Conservation (phyloP, 495 filamentous ascomycete species). For the Platismatia glauca region DNA sequence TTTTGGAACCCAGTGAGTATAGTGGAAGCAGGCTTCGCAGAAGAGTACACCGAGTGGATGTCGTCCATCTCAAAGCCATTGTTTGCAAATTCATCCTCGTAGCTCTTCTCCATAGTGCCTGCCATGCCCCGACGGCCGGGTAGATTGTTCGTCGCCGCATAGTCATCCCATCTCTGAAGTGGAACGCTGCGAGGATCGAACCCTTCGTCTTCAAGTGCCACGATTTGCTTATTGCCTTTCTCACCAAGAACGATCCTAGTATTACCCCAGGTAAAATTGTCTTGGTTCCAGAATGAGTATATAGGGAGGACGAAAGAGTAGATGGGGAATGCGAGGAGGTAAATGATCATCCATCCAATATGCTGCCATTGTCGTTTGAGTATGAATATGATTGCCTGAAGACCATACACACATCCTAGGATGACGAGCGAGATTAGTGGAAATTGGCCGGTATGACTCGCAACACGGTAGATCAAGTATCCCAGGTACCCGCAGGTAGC, state of each 20-base stretch:
- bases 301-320: constrained; percentile 86
- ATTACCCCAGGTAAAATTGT: constrained; percentile 97
- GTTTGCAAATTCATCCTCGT: constrained; percentile 33
- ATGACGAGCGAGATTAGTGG: constrained; percentile 81
- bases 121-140: constrained; percentile 75
- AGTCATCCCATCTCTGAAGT: constrained; percentile 94
- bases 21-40: constrained; percentile 83
- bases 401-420: constrained; percentile 84
- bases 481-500: constrained; percentile 83
- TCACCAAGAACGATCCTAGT: constrained; percentile 95
- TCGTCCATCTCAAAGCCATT: constrained; percentile 86
- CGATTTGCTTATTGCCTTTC: constrained; percentile 76
- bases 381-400: constrained; percentile 93
- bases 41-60: constrained; percentile 92
- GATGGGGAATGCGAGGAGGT: constrained; percentile 85
- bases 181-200: constrained; percentile 91
- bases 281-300: constrained; percentile 99
- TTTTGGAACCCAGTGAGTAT: constrained; percentile 74
- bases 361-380: constrained; percentile 95
- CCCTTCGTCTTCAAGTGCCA: constrained; percentile 76
- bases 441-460: constrained; percentile 62
- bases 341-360: constrained; percentile 98
- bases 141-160: constrained; percentile 80
- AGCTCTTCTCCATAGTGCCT: constrained; percentile 54
- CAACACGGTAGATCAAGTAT: constrained; percentile 78